Evolutionary conservation across 169 alveolate species (phyloP), one percentile per base, ranked within the genome.

Genomic region (Plasmodium adleri): DNA sequence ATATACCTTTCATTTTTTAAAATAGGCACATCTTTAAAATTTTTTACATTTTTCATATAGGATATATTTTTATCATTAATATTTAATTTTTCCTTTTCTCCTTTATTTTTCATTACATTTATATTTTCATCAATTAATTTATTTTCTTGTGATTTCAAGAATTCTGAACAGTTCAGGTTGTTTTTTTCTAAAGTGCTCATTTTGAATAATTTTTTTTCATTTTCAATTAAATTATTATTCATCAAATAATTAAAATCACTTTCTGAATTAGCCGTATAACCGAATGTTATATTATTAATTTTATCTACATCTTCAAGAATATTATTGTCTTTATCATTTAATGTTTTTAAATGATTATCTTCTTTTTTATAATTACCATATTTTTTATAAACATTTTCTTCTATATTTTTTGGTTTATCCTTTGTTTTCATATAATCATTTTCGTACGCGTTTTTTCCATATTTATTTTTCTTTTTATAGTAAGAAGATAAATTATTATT

Each of bases 161-260:
- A 83, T 26, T 83, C 59, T 45, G 83, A 26, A 47, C 32, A 20
- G 15, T 83, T 62, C 52, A 76, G 20, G n/a, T 28, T 68, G 3
- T 43, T 83, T 49, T 83, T 58, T 1, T 56, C 83, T 15, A 28
- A 39, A 4, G 56, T 83, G 10, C 70, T 83, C 59, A 83, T 22
- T 72, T 83, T 83, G 70, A 83, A 83, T 83, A 83, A 68, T 58
- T 83, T 83, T 28, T 83, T 83, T 83, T 83, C 91, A 83, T 83
- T 83, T 83, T 83, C 91, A 24, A 83, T 83, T 43, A 83, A 60
- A 62, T 28, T 83, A 63, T 83, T 83, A 68, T 68, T 83, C 91
- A 83, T 83, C 15, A 20, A 64, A 60, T 68, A 83, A 10, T 78
- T 56, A 50, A 83, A 83, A 26, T 68, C 80, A 59, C 91, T 43